A percentile compares a stretch with the other conserved stretches of the same genome.
Conservation (phyloP, 257 asterid species). For the Petunia secreta region DNA sequence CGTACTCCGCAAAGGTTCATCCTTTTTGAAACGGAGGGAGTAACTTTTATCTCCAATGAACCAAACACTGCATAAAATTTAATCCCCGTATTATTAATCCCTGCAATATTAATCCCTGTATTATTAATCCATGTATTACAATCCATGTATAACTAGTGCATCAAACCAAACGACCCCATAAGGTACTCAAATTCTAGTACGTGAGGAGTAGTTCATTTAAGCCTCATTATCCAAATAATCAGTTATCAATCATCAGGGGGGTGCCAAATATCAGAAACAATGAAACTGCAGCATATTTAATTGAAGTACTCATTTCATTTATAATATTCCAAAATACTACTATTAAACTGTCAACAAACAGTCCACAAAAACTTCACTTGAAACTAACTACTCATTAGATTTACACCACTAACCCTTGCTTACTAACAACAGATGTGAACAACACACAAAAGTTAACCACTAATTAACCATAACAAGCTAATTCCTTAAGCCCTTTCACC, state of each 20-base stretch:
- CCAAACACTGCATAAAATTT: no score
- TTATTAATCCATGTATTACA: no score
- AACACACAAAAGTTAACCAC: neutral
- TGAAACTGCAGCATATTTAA: neutral
- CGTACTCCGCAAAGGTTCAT: no score
- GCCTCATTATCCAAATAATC: neutral
- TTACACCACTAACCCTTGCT: neutral
- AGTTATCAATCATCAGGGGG: neutral
- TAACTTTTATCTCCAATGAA: no score
- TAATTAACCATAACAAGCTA: neutral
- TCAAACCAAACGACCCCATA: no score
- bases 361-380: neutral
- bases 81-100: no score
- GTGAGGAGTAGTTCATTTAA: no score
- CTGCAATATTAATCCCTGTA: no score
- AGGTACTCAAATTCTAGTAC: no score
- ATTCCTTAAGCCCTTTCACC: constrained; percentile 65
- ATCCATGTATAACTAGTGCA: no score
- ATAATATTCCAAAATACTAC: neutral
- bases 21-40: no score
- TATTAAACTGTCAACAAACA: neutral
- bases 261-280: no score
- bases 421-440: neutral
- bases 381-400: neutral
- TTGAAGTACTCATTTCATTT: neutral